phyloP scores from a whole-genome alignment of 192 early-diverging fungal genomes.

The Podila epicladia region DNA sequence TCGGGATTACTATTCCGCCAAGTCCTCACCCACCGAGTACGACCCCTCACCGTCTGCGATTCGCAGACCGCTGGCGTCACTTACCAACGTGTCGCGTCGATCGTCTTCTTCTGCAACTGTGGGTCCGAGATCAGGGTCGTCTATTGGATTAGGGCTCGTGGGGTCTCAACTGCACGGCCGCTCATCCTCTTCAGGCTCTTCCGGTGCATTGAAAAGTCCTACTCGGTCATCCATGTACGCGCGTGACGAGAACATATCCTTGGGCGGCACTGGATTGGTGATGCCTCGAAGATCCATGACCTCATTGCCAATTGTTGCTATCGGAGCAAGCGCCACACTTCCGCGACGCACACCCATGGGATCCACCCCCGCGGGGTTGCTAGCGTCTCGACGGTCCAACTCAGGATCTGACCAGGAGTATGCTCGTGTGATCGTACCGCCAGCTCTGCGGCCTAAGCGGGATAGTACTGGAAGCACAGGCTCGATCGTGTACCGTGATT shows the following conservation, averaged over 20 bases:
- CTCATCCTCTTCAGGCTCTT: not conserved
- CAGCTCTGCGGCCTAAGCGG: constrained; percentile 1
- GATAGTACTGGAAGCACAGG: constrained; percentile 1
- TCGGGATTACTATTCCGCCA: not conserved
- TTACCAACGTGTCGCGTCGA: constrained; percentile 1
- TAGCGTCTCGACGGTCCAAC: constrained; percentile 1
- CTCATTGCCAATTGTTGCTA: not conserved
- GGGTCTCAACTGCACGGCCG: not conserved
- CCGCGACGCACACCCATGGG: no score
- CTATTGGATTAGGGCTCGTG: not conserved
- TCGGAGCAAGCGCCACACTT: not conserved
- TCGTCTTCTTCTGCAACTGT: not conserved
- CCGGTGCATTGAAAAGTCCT: not conserved
- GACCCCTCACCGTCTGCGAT: not conserved
- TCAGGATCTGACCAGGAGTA: constrained; percentile 5
- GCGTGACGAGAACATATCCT: not conserved
- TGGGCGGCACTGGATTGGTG: not conserved
- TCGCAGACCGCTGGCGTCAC: not conserved
- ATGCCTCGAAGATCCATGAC: not conserved
- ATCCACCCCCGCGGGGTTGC: no score
- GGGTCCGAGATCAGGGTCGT: not conserved
- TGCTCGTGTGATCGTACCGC: constrained; percentile 6
- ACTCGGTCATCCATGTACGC: not conserved
- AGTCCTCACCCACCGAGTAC: not conserved
- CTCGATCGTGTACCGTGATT: not conserved